Conservation (phyloP, 225 moss, liverwort and hornwort species). For the Polytrichum formosum region DNA sequence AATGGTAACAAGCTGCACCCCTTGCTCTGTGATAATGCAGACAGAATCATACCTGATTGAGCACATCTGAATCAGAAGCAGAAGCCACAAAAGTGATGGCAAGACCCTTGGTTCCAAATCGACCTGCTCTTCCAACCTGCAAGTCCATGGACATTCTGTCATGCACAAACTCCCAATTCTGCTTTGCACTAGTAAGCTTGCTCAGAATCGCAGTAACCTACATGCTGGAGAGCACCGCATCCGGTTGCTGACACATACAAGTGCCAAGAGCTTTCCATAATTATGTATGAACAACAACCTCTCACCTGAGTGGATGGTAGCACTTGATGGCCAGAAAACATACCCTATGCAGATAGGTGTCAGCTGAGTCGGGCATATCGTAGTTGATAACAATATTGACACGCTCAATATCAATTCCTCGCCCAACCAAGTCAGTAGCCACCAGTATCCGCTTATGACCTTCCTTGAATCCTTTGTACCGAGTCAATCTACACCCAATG, state of each 20-base stretch:
- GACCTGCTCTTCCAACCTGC: conserved; percentile 20
- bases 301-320: too few relatives aligned
- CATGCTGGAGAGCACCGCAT: too few relatives aligned
- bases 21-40: too few relatives aligned
- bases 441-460: conserved; percentile 66
- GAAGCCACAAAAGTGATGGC: conserved; percentile 20
- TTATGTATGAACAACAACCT: too few relatives aligned
- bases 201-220: too few relatives aligned
- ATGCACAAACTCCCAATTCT: too few relatives aligned
- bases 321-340: conserved; percentile 2
- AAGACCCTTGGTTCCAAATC: conserved; percentile 18
- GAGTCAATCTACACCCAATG: conserved; percentile 36
- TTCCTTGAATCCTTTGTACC: conserved; percentile 69
- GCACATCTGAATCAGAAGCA: conserved; percentile 17
- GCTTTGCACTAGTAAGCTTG: too few relatives aligned
- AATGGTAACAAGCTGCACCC: too few relatives aligned
- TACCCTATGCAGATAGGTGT: conserved; percentile 61
- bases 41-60: conserved; percentile 6
- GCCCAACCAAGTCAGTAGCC: conserved; percentile 63
- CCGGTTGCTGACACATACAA: too few relatives aligned
- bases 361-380: conserved; percentile 70
- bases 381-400: conserved; percentile 67
- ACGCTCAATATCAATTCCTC: conserved; percentile 64
- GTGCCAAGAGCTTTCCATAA: too few relatives aligned
- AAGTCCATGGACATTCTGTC: not conserved